Conservation (phyloP, 805 yeast species). For the Groenewaldozyma tartarivorans region DNA sequence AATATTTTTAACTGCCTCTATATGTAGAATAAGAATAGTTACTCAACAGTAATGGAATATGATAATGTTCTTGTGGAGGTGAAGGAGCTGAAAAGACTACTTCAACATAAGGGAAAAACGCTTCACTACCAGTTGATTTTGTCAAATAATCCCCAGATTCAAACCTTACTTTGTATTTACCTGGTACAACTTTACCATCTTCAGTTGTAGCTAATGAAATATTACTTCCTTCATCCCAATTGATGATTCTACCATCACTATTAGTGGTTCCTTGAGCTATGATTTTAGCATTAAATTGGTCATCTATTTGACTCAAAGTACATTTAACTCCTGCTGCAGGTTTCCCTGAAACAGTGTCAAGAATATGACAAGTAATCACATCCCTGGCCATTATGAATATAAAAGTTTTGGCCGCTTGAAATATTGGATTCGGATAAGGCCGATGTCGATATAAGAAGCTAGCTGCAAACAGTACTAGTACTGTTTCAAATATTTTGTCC, state of each 20-base stretch:
- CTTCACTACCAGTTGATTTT: conserved; percentile 26
- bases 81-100: conserved; percentile 57
- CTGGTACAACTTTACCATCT: conserved; percentile 36
- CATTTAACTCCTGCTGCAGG: conserved; percentile 78
- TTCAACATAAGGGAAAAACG: conserved; percentile 85
- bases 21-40: conserved; percentile 87
- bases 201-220: conserved; percentile 31
- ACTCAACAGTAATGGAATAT: conserved; percentile 75
- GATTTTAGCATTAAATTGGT: conserved; percentile 21
- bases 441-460: not conserved
- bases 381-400: conserved; percentile 28
- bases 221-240: conserved; percentile 40
- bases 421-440: too few relatives aligned
- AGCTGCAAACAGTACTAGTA: not conserved
- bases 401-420: too few relatives aligned
- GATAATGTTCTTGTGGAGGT: conserved; percentile 75
- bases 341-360: conserved; percentile 73
- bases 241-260: conserved; percentile 66
- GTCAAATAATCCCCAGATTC: conserved; percentile 61
- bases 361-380: conserved; percentile 82
- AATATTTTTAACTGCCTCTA: conserved; percentile 53
- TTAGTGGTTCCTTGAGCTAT: conserved; percentile 68
- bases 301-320: conserved; percentile 28
- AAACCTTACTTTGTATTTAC: conserved; percentile 68
- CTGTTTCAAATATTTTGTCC: not conserved